These are phyloP conservation scores for Exophiala spinifera DNA, from an alignment of 2,329 filamentous ascomycete species.

Conservation along the genomic window DNA sequence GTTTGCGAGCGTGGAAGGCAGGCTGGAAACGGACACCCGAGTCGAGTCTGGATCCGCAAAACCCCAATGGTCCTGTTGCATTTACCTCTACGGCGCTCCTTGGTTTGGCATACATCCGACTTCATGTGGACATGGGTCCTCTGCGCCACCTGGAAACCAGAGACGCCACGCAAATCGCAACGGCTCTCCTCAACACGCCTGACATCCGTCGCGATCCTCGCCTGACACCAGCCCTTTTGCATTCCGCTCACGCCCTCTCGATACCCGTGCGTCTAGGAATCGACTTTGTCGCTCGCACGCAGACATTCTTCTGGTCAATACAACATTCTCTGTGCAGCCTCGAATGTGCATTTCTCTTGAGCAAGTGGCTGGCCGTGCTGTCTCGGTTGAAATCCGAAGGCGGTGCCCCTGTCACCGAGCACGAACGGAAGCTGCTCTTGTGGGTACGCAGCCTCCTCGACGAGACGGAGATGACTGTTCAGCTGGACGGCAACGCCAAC, in stretches of 20 bases:
- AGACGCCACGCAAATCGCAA: slow-evolving; percentile 46
- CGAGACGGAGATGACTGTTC: slow-evolving; percentile 47
- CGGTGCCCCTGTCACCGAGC: slow-evolving; percentile 44
- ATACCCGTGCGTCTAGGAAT: slow-evolving; percentile 54
- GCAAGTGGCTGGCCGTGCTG: slow-evolving; percentile 46
- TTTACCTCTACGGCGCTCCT: slow-evolving; percentile 51
- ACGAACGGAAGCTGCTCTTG: slow-evolving; percentile 46
- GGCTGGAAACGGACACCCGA: slow-evolving; percentile 54
- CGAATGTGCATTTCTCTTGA: slow-evolving; percentile 51
- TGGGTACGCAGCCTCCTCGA: slow-evolving; percentile 52
- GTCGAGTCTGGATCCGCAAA: slow-evolving; percentile 53
- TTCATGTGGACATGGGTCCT: slow-evolving; percentile 48
- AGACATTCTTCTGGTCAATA: slow-evolving; percentile 56
- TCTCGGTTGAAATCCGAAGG: slow-evolving; percentile 38
- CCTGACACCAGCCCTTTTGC: slow-evolving; percentile 50
- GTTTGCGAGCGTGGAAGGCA: slow-evolving; percentile 51
- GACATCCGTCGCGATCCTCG: slow-evolving; percentile 44
- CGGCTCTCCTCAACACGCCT: slow-evolving; percentile 43
- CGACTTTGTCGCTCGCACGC: slow-evolving; percentile 51
- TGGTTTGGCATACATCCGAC: slow-evolving; percentile 47
- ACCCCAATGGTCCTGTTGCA: slow-evolving; percentile 52
- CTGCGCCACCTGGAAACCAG: slow-evolving; percentile 48
- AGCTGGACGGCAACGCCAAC: slow-evolving; percentile 24
- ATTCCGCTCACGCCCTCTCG: slow-evolving; percentile 54
- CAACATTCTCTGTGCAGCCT: slow-evolving; percentile 54